Evolutionary conservation across 495 filamentous ascomycete genomes (phyloP).

Genomic region (Pseudomonodictys pantanalensis): DNA sequence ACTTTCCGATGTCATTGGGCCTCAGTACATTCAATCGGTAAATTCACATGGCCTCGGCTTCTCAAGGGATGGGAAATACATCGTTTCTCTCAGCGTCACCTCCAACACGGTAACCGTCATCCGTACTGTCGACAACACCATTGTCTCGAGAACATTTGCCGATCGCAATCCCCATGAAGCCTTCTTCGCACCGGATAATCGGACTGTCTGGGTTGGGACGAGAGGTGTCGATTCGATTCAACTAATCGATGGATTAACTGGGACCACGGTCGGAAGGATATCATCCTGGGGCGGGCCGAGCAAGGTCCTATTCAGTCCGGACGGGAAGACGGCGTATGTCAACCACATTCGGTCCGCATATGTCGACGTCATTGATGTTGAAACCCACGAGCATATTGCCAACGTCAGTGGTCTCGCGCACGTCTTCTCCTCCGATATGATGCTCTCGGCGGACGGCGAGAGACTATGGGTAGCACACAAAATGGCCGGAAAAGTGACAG

Average conservation of each 20-base stretch:
- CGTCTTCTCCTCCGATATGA: conserved; percentile 36
- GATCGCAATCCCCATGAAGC: conserved; percentile 33
- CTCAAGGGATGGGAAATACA: conserved; percentile 29
- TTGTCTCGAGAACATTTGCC: conserved; percentile 26
- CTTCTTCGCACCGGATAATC: conserved; percentile 33
- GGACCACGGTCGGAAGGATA: conserved; percentile 21
- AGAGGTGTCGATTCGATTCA: conserved; percentile 28
- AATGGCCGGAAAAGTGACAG: conserved; percentile 31
- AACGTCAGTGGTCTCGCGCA: conserved; percentile 30
- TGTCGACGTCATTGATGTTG: conserved; percentile 28
- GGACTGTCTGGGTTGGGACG: conserved; percentile 31
- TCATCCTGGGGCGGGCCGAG: conserved; percentile 26
- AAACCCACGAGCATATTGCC: conserved; percentile 3
- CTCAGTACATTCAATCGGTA: conserved; percentile 28
- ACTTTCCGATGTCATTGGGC: conserved; percentile 22
- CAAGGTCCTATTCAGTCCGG: conserved; percentile 34
- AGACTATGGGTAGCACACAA: conserved; percentile 33
- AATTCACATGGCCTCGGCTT: conserved; percentile 32
- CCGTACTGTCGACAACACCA: conserved; percentile 23
- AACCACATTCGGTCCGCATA: conserved; percentile 29
- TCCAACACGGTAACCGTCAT: conserved; percentile 33
- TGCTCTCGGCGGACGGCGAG: conserved; percentile 28
- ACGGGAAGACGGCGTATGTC: conserved; percentile 27
- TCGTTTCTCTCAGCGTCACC: conserved; percentile 27
- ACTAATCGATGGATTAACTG: conserved; percentile 28